These are phyloP conservation scores for Hymenoscyphus fraxineus DNA, from an alignment of 2,329 filamentous ascomycete genomes.

Conservation along the genomic window DNA sequence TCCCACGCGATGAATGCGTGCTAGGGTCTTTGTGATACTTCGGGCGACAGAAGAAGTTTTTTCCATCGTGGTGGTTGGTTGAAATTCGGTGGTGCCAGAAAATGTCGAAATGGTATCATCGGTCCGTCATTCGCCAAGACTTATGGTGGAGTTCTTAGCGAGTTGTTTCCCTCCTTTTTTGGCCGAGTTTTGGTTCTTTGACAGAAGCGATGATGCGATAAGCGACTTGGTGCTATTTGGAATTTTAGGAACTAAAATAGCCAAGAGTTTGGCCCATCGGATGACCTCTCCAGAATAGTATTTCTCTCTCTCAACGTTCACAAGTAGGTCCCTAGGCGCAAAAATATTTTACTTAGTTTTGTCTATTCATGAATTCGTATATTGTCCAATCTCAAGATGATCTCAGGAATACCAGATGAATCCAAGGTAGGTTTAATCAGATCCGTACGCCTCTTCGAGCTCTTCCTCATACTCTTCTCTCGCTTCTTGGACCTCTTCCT, in stretches of 20 bases:
- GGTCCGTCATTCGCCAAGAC: neutral
- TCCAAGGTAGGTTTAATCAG: constrained; percentile 5
- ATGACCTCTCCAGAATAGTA: no score
- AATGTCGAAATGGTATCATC: neutral
- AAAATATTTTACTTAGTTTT: neutral
- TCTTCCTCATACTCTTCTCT: neutral
- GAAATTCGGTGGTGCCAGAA: neutral
- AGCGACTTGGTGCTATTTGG: neutral
- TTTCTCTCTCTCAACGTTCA: no score
- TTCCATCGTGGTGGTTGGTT: neutral
- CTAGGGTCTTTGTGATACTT: neutral
- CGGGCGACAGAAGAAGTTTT: neutral
- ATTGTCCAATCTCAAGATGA: neutral
- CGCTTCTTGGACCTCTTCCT: constrained; percentile 49
- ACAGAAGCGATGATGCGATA: neutral
- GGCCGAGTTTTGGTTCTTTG: neutral
- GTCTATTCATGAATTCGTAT: neutral
- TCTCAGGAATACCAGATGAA: neutral
- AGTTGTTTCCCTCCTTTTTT: neutral
- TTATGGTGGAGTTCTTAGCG: neutral
- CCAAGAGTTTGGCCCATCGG: no score
- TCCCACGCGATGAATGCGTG: neutral
- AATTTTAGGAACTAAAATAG: no score
- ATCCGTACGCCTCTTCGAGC: constrained; percentile 40
- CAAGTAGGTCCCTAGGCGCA: neutral